Evolutionary conservation across 306 rosid genomes (phyloP).

Genomic region (Parietaria judaica): DNA sequence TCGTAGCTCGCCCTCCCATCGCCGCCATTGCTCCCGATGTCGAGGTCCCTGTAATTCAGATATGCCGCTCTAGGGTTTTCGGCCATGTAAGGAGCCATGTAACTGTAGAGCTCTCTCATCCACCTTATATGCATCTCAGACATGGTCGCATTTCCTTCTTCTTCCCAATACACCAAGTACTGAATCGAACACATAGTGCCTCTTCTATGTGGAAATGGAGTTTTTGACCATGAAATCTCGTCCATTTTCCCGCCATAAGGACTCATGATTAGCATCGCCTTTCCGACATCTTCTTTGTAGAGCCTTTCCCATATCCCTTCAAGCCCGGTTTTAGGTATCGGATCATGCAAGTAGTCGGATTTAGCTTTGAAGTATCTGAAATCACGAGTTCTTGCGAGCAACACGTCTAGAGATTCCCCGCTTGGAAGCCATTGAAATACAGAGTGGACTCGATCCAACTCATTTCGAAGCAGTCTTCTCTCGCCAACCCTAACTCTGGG

Average conservation of each 20-base stretch:
- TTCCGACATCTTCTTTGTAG: conserved; percentile 19
- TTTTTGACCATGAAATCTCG: conserved; percentile 32
- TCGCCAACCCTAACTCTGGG: conserved; percentile 43
- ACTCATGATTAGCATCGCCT: conserved; percentile 27
- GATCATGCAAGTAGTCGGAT: conserved; percentile 46
- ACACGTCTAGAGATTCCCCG: conserved; percentile 22
- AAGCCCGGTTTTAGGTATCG: conserved; percentile 29
- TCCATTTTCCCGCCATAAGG: conserved; percentile 59
- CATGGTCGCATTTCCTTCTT: conserved; percentile 16
- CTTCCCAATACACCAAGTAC: conserved; percentile 39
- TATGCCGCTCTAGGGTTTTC: conserved; percentile 58
- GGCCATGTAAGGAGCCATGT: conserved; percentile 59
- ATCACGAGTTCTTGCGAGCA: conserved; percentile 26
- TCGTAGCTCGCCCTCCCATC: conserved; percentile 20
- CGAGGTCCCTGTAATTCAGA: conserved; percentile 67
- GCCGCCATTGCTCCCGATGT: conserved; percentile 45
- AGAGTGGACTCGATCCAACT: conserved; percentile 57
- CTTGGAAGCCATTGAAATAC: conserved; percentile 23
- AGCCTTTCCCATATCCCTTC: conserved; percentile 32
- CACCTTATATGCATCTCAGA: conserved; percentile 37
- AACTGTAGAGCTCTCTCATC: conserved; percentile 54
- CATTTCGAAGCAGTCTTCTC: conserved; percentile 32
- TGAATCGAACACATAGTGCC: conserved; percentile 47
- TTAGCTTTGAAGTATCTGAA: conserved; percentile 40
- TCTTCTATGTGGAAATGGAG: conserved; percentile 53